A percentile compares a stretch with the other conserved stretches of the same genome.
phyloP scores from a whole-genome alignment of 805 yeast genomes.

The Grigorovia transvaalensis region DNA sequence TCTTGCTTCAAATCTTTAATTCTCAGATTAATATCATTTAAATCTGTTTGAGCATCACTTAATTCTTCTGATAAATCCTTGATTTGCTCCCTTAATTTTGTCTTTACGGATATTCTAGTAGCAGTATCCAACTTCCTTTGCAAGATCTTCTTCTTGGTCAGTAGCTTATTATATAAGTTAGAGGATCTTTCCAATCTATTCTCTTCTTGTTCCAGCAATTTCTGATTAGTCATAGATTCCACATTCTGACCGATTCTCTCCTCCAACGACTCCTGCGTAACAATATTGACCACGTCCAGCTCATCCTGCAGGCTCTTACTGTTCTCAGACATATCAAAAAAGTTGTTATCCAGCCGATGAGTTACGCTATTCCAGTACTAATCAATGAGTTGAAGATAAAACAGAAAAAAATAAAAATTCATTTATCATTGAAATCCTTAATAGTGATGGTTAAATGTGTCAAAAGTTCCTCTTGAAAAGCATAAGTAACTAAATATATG shows the following conservation, averaged over 20 bases:
- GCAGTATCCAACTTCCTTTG: slow-evolving; percentile 40
- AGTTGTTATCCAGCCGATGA: too few relatives aligned
- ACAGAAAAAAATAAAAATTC: too few relatives aligned
- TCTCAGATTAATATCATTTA: slow-evolving; percentile 48
- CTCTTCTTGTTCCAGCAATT: slow-evolving; percentile 63
- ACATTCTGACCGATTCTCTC: slow-evolving; percentile 61
- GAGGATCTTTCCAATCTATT: slow-evolving; percentile 63
- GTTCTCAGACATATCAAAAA: not conserved
- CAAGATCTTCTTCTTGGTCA: slow-evolving; percentile 37
- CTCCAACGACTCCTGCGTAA: slow-evolving; percentile 78
- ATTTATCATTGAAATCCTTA: too few relatives aligned
- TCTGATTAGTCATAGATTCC: slow-evolving; percentile 44
- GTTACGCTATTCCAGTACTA: too few relatives aligned
- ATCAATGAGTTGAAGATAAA: too few relatives aligned
- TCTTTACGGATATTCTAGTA: slow-evolving; percentile 57
- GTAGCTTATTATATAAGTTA: slow-evolving; percentile 36
- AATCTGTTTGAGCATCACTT: slow-evolving; percentile 45
- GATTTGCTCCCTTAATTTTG: slow-evolving; percentile 44
- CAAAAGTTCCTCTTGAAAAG: too few relatives aligned
- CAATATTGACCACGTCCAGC: slow-evolving; percentile 43
- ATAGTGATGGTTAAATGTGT: too few relatives aligned
- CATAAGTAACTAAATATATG: too few relatives aligned
- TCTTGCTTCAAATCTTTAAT: slow-evolving; percentile 26
- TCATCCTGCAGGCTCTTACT: slow-evolving; percentile 20
- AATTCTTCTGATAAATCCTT: slow-evolving; percentile 42